Conservation (phyloP, 2,329 filamentous ascomycete species). For the Dactylellina cionopaga region DNA sequence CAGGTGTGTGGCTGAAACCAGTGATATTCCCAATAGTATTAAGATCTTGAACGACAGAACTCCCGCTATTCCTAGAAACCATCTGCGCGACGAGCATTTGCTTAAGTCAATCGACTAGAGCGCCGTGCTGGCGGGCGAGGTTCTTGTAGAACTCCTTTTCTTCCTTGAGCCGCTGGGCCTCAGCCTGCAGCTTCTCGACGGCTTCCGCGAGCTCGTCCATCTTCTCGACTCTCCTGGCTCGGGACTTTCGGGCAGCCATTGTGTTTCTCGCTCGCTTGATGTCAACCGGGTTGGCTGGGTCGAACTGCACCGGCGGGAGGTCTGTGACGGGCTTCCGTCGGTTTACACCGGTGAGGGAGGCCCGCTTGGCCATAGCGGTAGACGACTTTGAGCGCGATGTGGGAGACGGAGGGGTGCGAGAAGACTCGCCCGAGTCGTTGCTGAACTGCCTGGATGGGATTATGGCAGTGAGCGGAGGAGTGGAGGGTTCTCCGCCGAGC, state of each 20-base stretch:
- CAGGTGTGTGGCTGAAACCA: constrained; percentile 18
- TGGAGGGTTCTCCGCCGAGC: constrained; percentile 28
- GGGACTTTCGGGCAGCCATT: constrained; percentile 90
- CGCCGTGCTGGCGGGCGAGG: constrained; percentile 50
- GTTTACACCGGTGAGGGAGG: constrained; percentile 75
- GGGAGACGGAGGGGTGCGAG: constrained; percentile 60
- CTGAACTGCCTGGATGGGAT: constrained; percentile 49
- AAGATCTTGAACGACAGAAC: constrained; percentile 10
- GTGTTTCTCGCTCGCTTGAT: constrained; percentile 95
- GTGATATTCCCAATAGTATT: constrained; percentile 30
- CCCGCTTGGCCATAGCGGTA: constrained; percentile 69
- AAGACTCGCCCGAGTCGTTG: constrained; percentile 61
- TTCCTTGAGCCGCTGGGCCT: constrained; percentile 73
- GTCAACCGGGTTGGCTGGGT: constrained; percentile 77
- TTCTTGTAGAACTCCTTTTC: constrained; percentile 60
- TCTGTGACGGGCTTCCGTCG: constrained; percentile 74
- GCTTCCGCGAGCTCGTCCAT: constrained; percentile 78
- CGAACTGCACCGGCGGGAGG: constrained; percentile 59
- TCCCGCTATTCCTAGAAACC: not conserved
- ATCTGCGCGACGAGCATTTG: constrained; percentile 32
- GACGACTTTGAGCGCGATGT: constrained; percentile 60
- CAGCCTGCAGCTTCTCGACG: constrained; percentile 75
- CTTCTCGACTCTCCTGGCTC: constrained; percentile 82
- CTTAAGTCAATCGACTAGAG: constrained; percentile 49
- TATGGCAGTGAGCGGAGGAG: constrained; percentile 35